phyloP scores from a whole-genome alignment of 371 early-diverging fungal species.

The Capillidium heterosporum region DNA sequence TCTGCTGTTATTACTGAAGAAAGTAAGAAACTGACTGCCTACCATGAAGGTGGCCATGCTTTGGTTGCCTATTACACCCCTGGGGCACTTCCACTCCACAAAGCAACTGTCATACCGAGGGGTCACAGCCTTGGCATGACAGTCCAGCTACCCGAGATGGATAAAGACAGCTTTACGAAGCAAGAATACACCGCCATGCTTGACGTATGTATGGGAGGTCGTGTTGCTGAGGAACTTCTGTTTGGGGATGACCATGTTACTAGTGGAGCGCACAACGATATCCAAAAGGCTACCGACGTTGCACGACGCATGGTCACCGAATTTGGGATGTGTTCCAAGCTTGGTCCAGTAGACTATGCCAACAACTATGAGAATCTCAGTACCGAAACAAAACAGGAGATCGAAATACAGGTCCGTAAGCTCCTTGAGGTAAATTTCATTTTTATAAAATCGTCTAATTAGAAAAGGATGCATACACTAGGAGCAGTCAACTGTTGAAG shows the following conservation, averaged over 20 bases:
- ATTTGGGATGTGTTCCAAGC: conserved; percentile 89
- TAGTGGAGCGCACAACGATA: conserved; percentile 81
- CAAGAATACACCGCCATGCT: conserved; percentile 73
- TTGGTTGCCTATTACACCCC: conserved; percentile 88
- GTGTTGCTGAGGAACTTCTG: conserved; percentile 88
- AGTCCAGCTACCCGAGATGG: conserved; percentile 88
- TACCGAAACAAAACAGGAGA: conserved; percentile 46
- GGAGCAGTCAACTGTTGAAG: conserved; percentile 51
- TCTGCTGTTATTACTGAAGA: conserved; percentile 81
- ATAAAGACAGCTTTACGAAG: conserved; percentile 66
- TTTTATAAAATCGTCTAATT: not conserved
- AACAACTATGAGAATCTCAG: conserved; percentile 50
- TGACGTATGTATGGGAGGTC: conserved; percentile 95
- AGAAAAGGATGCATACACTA: conserved; percentile 23
- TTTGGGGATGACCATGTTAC: conserved; percentile 88
- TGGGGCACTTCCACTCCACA: conserved; percentile 92
- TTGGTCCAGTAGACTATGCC: conserved; percentile 21
- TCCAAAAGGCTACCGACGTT: conserved; percentile 76
- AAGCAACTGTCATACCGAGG: conserved; percentile 95
- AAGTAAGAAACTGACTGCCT: conserved; percentile 75
- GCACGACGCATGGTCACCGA: conserved; percentile 83
- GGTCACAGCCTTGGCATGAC: conserved; percentile 83
- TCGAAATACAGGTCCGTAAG: conserved; percentile 68
- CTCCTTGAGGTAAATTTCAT: conserved; percentile 32
- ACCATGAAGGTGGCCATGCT: conserved; percentile 97